Evolutionary conservation across 2,329 filamentous ascomycete species (phyloP), one percentile per base, ranked within the genome.

Genomic region (Neurospora sp.): DNA sequence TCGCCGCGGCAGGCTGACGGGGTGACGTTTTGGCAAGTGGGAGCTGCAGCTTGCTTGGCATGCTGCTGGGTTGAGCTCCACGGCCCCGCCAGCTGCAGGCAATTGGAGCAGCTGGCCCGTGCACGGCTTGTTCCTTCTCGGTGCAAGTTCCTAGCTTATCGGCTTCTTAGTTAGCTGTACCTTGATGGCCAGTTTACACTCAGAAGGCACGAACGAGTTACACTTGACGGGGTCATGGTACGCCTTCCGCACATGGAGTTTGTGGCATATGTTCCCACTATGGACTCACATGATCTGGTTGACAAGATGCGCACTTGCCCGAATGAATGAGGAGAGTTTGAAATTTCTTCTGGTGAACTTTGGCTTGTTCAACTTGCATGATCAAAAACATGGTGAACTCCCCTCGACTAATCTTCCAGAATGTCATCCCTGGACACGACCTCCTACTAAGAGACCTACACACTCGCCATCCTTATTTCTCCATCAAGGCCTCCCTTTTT

Each of bases 1-100:
- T 70, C 66, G 68, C 52, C 36, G 33, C 57, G 67, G 74, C 76
- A 80, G 79, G 79, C 79, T 79, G 79, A 80, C 77, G 79, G 79
- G 79, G 79, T 81, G 79, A 81, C 79, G 79, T 74, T 69, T 46
- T 38, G 19, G 23, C 8, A 19, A 40, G 39, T 40, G 17, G 40
- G n/a, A 43, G 33, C 28, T 23, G 39, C 66, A 69, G 43, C 66
- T 40, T 43, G 38, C 57, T 33, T 28, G 11, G 66, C 62, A 37
- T 67, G 57, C 66, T 66, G 68, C 40, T 39, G 36, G 68, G 52
- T 39, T n/a, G 40, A 66, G 46, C 37, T 28, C 37, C 67, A 52
- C 6, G 41, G 41, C 67, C 19, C 40, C 67, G 52, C 28, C 70
- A 69, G 67, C 43, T 68, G 67, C 33, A 43, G 12, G 28, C 11